Base-by-base conservation (phyloP, 306 rosid species). In the Mimosa bimucronata region DNA sequence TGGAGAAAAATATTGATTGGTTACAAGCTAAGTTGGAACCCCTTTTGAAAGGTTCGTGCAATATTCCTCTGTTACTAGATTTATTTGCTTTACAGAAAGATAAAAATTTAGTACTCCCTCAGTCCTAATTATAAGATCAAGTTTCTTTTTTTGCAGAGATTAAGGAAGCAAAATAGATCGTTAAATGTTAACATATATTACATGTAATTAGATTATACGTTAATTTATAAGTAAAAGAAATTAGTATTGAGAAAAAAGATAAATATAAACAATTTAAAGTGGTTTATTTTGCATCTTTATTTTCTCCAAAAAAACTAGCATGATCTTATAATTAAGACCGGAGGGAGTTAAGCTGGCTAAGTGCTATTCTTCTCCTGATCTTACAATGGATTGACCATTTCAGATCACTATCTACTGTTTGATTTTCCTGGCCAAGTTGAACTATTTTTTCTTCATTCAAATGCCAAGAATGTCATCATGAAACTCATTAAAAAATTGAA, bases 351-450 rank as follows among this genome's bases (percentile, higher is more conserved):
- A 34, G 34, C 53, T 55, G 74, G 31, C 69, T 66, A 42, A 70
- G 25, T 61, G 48, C 64, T 66, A 16, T 45, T 82, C 25, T 76
- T 68, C 25, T 50, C 74, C 73, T 78, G 79, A n/a, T 60, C 67
- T 86, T 50, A 80, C 82, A 61, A 73, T 86, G 61, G 13, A 64
- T 29, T 73, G 72, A 53, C 77, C 48, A 77, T 79, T 88, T 88
- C 93, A 95, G 98, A 92, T 92, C 98, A 89, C 76, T 95, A 95
- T 85, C 84, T 95, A 70, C 98, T 95, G 77, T 95, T 95, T 88
- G 98, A 95, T 88, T 93, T 95, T 81, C 98, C 98, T 15, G 98
- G 98, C 52, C 98, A 95, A 88, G 98, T 92, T 69, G 98, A 95
- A 83, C 87, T 95, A 15, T 95, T 95, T 87, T 89, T 88, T 50